Evolutionary conservation across 371 early-diverging fungal genomes (phyloP).

Genomic region (Mortierella sp.): DNA sequence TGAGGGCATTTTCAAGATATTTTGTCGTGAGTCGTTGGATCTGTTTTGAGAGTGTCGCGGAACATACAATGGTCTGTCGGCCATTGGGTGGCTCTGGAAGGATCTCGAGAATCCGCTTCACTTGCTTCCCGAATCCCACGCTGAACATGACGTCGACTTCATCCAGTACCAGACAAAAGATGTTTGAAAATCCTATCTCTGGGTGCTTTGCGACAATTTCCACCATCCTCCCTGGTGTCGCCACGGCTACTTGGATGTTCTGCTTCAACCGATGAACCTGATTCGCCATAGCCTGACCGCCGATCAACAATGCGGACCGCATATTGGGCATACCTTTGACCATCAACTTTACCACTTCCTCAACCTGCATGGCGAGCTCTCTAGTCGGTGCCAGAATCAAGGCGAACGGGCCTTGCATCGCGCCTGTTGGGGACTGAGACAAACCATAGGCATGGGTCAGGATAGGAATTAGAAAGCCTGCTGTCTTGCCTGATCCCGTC

Average conservation of each 20-base stretch:
- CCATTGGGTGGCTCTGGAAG: constrained; percentile 54
- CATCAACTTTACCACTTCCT: constrained; percentile 58
- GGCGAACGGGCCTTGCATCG: constrained; percentile 62
- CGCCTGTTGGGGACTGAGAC: constrained; percentile 38
- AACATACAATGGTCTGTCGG: constrained; percentile 64
- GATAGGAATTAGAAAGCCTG: constrained; percentile 63
- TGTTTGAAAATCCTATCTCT: constrained; percentile 58
- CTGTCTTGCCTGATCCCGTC: constrained; percentile 76
- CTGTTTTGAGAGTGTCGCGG: constrained; percentile 58
- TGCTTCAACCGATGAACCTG: constrained; percentile 65
- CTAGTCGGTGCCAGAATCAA: constrained; percentile 71
- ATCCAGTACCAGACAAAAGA: constrained; percentile 69
- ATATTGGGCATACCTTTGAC: constrained; percentile 61
- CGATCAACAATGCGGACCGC: constrained; percentile 66
- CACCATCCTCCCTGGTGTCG: constrained; percentile 69
- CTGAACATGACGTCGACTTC: constrained; percentile 72
- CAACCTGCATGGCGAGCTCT: constrained; percentile 66
- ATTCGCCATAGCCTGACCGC: constrained; percentile 64
- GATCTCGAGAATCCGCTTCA: constrained; percentile 60
- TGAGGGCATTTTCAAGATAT: constrained; percentile 35
- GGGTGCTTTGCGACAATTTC: constrained; percentile 60
- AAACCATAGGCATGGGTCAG: constrained; percentile 64
- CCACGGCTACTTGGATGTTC: constrained; percentile 69
- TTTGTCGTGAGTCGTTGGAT: constrained; percentile 38
- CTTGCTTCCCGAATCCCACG: constrained; percentile 63